Conservation (phyloP, 1,284 basidiomycete species). For the Cutaneotrichosporon spelunceum region DNA sequence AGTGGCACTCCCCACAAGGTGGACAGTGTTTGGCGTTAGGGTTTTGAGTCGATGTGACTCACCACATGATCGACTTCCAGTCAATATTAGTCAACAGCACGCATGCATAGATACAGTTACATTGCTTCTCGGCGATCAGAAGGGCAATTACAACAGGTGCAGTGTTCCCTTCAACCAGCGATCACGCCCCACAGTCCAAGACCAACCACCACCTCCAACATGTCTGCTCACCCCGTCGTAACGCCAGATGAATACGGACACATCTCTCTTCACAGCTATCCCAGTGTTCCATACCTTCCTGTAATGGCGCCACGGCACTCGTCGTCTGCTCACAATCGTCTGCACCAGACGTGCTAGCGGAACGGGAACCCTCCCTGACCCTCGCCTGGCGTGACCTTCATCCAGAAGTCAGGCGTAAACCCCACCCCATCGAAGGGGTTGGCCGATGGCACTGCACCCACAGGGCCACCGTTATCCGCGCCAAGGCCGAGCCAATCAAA, state of each 20-base stretch:
- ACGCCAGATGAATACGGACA: too few species aligned
- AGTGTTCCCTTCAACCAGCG: not conserved
- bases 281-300: not conserved
- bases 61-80: too few species aligned
- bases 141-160: not conserved
- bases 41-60: too few species aligned
- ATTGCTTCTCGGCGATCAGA: not conserved
- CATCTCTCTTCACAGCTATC: too few species aligned
- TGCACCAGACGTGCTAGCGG: conserved; percentile 6
- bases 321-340: not conserved
- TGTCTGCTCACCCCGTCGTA: too few species aligned
- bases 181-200: not conserved
- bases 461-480: not conserved
- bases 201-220: too few species aligned
- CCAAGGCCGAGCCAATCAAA: conserved; percentile 40
- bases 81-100: not conserved
- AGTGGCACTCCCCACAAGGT: too few species aligned
- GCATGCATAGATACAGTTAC: not conserved
- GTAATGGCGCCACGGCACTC: not conserved
- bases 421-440: conserved; percentile 37
- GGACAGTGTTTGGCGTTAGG: too few species aligned
- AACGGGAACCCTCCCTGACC: conserved; percentile 52
- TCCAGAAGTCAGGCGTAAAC: conserved; percentile 58
- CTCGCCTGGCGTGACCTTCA: conserved; percentile 56
- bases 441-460: not conserved